phyloP scores from a whole-genome alignment of 352 stramenopile species.

The Globisporangium cylindrosporum region DNA sequence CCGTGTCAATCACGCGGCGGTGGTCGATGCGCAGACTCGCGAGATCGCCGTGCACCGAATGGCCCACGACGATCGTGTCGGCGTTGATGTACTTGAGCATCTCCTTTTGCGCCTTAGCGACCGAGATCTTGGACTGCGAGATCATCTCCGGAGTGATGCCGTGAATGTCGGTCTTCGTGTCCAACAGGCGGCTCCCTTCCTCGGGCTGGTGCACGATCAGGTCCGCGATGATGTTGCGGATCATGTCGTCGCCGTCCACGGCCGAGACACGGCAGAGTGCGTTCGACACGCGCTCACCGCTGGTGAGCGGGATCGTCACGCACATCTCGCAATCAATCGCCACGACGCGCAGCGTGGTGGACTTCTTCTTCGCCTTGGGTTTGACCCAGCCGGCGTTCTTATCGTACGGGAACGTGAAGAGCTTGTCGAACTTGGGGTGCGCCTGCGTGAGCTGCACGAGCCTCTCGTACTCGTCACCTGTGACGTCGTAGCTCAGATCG shows the following conservation, averaged over 20 bases:
- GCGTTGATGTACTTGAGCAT: constrained; percentile 81
- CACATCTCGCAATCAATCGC: constrained; percentile 89
- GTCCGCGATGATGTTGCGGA: constrained; percentile 68
- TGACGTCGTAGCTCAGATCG: constrained; percentile 54
- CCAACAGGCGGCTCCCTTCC: constrained; percentile 47
- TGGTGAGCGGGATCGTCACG: constrained; percentile 39
- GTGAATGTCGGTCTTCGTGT: constrained; percentile 85
- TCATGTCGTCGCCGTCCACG: constrained; percentile 75
- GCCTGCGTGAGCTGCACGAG: constrained; percentile 67
- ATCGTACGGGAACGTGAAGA: constrained; percentile 53
- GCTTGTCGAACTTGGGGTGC: constrained; percentile 51
- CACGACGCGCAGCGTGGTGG: constrained; percentile 61
- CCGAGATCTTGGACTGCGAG: constrained; percentile 65
- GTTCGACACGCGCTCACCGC: constrained; percentile 37
- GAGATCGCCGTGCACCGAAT: constrained; percentile 79
- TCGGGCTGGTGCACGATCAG: constrained; percentile 84
- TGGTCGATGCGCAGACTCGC: constrained; percentile 74
- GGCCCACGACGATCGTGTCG: constrained; percentile 83
- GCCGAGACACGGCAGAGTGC: constrained; percentile 80
- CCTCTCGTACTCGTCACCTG: constrained; percentile 57
- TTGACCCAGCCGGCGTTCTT: constrained; percentile 48
- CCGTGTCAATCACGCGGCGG: constrained; percentile 77
- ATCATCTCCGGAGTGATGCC: constrained; percentile 76
- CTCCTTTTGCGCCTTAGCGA: constrained; percentile 73
- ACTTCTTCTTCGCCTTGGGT: constrained; percentile 59